Percentiles rank a stretch among this genome's conserved stretches.
Evolutionary conservation across 176 grass and related monocot species (phyloP).

Genomic region (Phyllostachys edulis): DNA sequence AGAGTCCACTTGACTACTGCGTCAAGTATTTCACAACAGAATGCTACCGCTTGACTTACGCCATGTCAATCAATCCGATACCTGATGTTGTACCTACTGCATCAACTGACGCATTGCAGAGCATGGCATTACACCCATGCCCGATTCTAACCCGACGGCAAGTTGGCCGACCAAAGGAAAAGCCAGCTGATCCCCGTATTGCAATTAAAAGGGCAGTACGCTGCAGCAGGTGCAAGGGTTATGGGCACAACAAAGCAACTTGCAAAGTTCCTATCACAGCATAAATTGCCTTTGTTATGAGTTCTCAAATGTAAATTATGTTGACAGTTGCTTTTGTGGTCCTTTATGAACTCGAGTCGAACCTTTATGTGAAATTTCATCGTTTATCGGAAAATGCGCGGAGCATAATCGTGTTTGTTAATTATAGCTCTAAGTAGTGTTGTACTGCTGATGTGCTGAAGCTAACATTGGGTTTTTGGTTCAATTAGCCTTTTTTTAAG

Average conservation of each 20-base stretch:
- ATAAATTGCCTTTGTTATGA: not conserved
- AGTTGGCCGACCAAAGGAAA: slow-evolving; percentile 69
- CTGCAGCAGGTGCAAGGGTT: slow-evolving; percentile 65
- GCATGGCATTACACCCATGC: slow-evolving; percentile 19
- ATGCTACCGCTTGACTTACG: slow-evolving; percentile 59
- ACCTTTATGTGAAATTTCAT: slow-evolving; percentile 5
- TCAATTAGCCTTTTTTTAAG: no score
- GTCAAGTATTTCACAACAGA: slow-evolving; percentile 67
- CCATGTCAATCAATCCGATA: slow-evolving; percentile 62
- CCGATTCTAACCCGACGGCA: slow-evolving; percentile 48
- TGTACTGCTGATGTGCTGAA: no score
- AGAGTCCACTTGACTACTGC: slow-evolving; percentile 58
- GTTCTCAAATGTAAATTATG: slow-evolving; percentile 36
- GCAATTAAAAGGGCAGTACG: slow-evolving; percentile 54
- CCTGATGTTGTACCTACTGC: slow-evolving; percentile 51
- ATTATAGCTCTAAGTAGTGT: no score
- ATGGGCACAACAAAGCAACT: slow-evolving; percentile 72
- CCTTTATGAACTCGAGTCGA: slow-evolving; percentile 23
- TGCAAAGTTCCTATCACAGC: slow-evolving; percentile 52
- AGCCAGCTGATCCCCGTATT: slow-evolving; percentile 63
- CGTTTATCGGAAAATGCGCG: not conserved
- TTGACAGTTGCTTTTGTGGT: not conserved
- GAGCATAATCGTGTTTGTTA: not conserved
- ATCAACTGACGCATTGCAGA: slow-evolving; percentile 32
- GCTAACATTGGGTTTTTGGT: no score